Evolutionary conservation across 192 early-diverging fungal species (phyloP), one percentile per base, ranked within the genome.

Genomic region (Backusella morwellensis): DNA sequence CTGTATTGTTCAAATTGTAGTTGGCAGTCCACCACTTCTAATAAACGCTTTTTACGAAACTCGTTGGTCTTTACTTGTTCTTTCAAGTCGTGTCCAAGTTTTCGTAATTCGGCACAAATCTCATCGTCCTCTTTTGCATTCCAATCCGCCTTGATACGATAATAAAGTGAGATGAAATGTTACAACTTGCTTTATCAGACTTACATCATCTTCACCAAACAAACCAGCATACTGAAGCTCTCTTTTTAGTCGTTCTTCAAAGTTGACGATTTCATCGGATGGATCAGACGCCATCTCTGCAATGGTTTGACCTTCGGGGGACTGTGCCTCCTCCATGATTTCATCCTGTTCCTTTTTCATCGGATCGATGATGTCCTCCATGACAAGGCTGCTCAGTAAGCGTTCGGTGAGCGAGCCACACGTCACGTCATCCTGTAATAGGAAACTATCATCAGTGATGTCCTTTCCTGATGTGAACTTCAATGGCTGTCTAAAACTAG

Each of bases 1-100:
- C 90, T 91, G 84, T 96, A 99, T 82, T 99, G 93, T 80, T 98
- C 95, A 79, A 88, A 95, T 5, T 89, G 95, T 50, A 95, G 88
- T 79, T 92, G 91, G 40, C 89, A 86, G 44, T 88, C 86, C 3
- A 94, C 93, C 6, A 92, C 84, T 3, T 93, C 87, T 14, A 92
- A 79, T 35, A 98, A 81, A 11, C 87, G 84, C 41, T 83, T 84
- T 75, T 94, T 96, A 75, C 95, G 86, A 72, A 68, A 72, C 29
- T 75, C 80, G 83, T 99, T 99, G 42, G 91, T 72, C 26, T 83
- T 80, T 12, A 88, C 89, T 77, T 94, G 91, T 52, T 94, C 87
- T 6, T 90, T 91, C 29, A 98, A 85, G 77, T 96, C 87, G 11
- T 86, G 84, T 78, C 96, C 94, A 11, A 91, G 80, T 6, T 82